Percentiles rank a stretch among this genome's conserved stretches.
Evolutionary conservation across 768 basidiomycete genomes (phyloP).

Genomic region (Cyathus striatus): DNA sequence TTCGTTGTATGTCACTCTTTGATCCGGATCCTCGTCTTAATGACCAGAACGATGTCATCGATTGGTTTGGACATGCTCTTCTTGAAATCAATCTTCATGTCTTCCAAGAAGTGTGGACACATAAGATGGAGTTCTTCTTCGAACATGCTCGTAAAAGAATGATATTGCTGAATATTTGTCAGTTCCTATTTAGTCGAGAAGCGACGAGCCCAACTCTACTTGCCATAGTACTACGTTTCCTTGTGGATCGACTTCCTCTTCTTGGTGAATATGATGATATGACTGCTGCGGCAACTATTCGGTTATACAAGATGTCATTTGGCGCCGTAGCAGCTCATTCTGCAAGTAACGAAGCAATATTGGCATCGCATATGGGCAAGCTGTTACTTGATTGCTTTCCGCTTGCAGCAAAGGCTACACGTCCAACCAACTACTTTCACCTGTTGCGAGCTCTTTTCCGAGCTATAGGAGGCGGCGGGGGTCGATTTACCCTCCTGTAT

Average conservation of each 20-base stretch:
- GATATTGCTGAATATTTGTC: conserved; percentile 78
- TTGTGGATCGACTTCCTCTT: conserved; percentile 74
- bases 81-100: conserved; percentile 85
- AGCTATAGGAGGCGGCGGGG: conserved; percentile 87
- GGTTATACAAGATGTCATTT: conserved; percentile 95
- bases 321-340: conserved; percentile 75
- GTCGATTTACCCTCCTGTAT: conserved; percentile 90
- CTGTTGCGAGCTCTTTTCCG: conserved; percentile 90
- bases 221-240: conserved; percentile 82
- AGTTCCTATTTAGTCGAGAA: conserved; percentile 77
- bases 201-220: conserved; percentile 74
- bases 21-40: conserved; percentile 64
- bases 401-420: conserved; percentile 84
- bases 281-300: conserved; percentile 78
- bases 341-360: conserved; percentile 77
- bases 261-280: conserved; percentile 84
- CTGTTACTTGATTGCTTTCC: conserved; percentile 96
- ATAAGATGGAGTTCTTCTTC: conserved; percentile 89
- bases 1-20: conserved; percentile 82
- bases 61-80: conserved; percentile 76
- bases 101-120: conserved; percentile 95
- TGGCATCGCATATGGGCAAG: conserved; percentile 90
- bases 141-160: conserved; percentile 72
- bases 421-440: conserved; percentile 90
- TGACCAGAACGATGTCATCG: conserved; percentile 70